Percentiles rank a stretch among this genome's conserved stretches.
Evolutionary conservation across 768 basidiomycete genomes (phyloP).

Genomic region (Mycena pura): DNA sequence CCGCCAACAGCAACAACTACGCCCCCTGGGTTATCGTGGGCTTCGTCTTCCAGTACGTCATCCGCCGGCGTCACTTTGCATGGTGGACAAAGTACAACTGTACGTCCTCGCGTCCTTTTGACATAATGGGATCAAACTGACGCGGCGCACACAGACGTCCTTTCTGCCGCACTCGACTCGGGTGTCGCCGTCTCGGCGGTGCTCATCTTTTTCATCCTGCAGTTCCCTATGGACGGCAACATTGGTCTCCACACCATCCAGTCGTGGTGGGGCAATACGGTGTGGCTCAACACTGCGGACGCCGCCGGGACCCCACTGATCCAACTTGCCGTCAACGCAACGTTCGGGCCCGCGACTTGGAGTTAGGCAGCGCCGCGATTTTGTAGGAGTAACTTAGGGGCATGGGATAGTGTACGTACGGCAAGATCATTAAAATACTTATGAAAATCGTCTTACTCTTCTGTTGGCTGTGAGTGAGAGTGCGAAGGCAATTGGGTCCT

Average conservation of each 20-base stretch:
- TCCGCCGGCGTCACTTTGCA: constrained; percentile 63
- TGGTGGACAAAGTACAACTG: constrained; percentile 75
- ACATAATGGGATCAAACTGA: neutral
- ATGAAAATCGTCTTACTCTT: no score
- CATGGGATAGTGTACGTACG: no score
- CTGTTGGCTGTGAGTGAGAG: no score
- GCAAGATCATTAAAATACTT: no score
- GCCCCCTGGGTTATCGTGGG: constrained; percentile 71
- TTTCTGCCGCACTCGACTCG: constrained; percentile 62
- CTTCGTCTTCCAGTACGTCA: constrained; percentile 69
- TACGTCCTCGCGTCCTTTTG: constrained; percentile 28
- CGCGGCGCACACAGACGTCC: constrained; percentile 37
- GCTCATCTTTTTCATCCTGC: constrained; percentile 56
- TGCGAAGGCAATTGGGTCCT: no score
- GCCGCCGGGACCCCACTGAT: constrained; percentile 17
- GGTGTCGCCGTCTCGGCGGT: constrained; percentile 53
- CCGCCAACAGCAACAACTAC: constrained; percentile 72
- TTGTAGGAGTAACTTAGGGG: no score
- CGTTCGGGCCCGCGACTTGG: constrained; percentile 12
- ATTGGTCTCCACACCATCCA: constrained; percentile 50
- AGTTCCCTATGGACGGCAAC: constrained; percentile 51
- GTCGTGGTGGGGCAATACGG: constrained; percentile 61
- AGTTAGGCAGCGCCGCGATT: no score
- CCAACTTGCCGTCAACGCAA: constrained; percentile 12
- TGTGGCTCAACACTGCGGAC: constrained; percentile 31